Percentiles rank a stretch among this genome's conserved stretches.
Evolutionary conservation across 1,284 basidiomycete genomes (phyloP).

Genomic region (Rhodotorula sp.): DNA sequence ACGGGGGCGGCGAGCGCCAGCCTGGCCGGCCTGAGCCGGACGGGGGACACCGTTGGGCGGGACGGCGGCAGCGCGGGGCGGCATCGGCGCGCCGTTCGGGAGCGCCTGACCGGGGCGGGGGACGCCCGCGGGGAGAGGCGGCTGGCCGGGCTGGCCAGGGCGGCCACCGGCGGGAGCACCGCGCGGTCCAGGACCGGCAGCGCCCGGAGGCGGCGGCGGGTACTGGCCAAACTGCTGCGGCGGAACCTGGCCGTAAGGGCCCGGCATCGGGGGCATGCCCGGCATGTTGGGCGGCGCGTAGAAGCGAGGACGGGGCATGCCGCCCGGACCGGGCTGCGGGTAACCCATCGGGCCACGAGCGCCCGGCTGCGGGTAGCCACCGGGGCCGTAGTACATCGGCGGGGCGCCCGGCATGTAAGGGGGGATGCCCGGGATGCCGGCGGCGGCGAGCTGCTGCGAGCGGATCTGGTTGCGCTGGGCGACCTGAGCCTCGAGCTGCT

Average conservation of each 20-base stretch:
- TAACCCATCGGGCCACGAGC: conserved; percentile 43
- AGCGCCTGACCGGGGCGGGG: conserved; percentile 30
- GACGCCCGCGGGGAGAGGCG: conserved; percentile 31
- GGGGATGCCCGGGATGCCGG: conserved; percentile 44
- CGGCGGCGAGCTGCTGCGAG: conserved; percentile 68
- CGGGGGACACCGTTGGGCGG: conserved; percentile 52
- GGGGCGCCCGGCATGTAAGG: conserved; percentile 60
- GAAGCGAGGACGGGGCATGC: conserved; percentile 69
- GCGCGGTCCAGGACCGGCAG: conserved; percentile 56
- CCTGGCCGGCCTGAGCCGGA: conserved; percentile 53
- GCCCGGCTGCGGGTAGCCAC: conserved; percentile 65
- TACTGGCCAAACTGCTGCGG: conserved; percentile 42
- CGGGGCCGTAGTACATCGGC: conserved; percentile 77
- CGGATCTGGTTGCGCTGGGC: conserved; percentile 93
- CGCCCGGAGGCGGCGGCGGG: conserved; percentile 49
- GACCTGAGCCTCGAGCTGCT: conserved; percentile 98
- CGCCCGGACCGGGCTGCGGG: conserved; percentile 54
- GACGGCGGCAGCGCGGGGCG: conserved; percentile 39
- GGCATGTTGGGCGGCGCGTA: conserved; percentile 70
- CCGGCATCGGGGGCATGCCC: conserved; percentile 62
- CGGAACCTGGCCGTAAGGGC: conserved; percentile 56
- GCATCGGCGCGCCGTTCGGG: conserved; percentile 38
- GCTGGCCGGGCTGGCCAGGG: conserved; percentile 43
- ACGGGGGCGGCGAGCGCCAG: conserved; percentile 51
- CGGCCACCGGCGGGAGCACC: conserved; percentile 52